phyloP scores from a whole-genome alignment of 2,329 filamentous ascomycete genomes.

The Sporothrix globosa region DNA sequence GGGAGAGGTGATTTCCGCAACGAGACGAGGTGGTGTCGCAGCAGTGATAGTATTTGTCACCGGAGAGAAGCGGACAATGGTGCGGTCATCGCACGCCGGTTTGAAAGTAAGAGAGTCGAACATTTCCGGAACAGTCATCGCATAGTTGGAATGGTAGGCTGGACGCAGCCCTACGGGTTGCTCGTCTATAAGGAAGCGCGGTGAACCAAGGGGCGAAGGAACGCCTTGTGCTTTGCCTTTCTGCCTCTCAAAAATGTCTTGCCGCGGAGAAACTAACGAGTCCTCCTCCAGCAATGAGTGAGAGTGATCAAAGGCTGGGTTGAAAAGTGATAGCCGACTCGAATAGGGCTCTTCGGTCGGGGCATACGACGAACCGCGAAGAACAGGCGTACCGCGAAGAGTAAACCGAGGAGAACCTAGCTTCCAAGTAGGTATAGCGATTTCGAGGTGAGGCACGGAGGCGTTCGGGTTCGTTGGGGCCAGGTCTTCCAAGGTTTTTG shows the following conservation, averaged over 20 bases:
- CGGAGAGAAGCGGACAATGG: conserved; percentile 80
- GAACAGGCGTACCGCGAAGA: conserved; percentile 70
- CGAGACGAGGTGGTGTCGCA: conserved; percentile 85
- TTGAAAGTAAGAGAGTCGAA: conserved; percentile 81
- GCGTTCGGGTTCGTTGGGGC: conserved; percentile 47
- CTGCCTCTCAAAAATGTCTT: conserved; percentile 25
- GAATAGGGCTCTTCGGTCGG: conserved; percentile 73
- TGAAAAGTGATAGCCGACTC: conserved; percentile 51
- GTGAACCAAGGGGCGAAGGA: conserved; percentile 37
- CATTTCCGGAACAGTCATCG: conserved; percentile 70
- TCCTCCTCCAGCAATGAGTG: conserved; percentile 48
- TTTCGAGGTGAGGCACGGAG: conserved; percentile 62
- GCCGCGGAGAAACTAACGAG: conserved; percentile 32
- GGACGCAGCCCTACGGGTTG: neutral
- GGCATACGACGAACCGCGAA: conserved; percentile 79
- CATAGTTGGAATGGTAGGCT: conserved; percentile 52
- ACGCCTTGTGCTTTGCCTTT: neutral
- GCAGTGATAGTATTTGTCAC: conserved; percentile 76
- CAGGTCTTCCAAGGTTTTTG: conserved; percentile 65
- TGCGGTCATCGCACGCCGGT: conserved; percentile 74
- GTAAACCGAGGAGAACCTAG: conserved; percentile 83
- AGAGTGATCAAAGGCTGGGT: conserved; percentile 5
- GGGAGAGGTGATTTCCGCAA: conserved; percentile 95
- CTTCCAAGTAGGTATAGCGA: conserved; percentile 81
- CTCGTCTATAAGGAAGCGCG: conserved; percentile 43